Conservation (phyloP, 1,284 basidiomycete species). For the Ustilago trichophora region DNA sequence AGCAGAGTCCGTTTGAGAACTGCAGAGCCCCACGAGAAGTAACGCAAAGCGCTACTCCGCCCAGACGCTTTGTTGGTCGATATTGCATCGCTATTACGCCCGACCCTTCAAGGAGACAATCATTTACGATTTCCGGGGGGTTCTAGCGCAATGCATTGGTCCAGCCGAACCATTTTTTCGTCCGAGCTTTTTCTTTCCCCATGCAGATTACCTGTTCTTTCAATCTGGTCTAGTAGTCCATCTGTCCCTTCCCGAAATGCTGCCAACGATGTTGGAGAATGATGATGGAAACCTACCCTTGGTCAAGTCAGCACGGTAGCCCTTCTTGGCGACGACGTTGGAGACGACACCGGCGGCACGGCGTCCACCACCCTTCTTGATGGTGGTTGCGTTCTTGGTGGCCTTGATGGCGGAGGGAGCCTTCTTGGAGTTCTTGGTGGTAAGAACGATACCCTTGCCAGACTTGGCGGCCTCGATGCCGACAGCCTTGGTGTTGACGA, state of each 20-base stretch:
- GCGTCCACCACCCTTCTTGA: constrained; percentile 57
- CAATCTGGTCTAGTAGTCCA: not conserved
- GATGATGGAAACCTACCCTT: constrained; percentile 41
- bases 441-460: constrained; percentile 56
- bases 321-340: constrained; percentile 61
- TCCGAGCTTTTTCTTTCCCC: not conserved
- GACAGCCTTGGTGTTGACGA: constrained; percentile 64
- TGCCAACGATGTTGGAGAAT: no score
- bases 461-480: constrained; percentile 51
- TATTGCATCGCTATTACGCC: constrained; percentile 66
- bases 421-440: constrained; percentile 63
- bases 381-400: constrained; percentile 34
- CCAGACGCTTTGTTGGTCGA: constrained; percentile 22
- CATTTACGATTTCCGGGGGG: constrained; percentile 57
- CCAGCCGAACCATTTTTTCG: not conserved
- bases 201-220: no score
- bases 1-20: constrained; percentile 15
- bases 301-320: constrained; percentile 64
- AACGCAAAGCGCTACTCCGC: constrained; percentile 11
- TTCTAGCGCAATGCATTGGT: constrained; percentile 64
- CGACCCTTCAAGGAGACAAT: constrained; percentile 56
- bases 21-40: constrained; percentile 27
- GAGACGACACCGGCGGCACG: constrained; percentile 59
- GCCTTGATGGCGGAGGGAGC: constrained; percentile 45
- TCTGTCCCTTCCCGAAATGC: no score